Evolutionary conservation across 306 rosid species (phyloP), one percentile per base, ranked within the genome.

Genomic region (Acmispon strigosus): DNA sequence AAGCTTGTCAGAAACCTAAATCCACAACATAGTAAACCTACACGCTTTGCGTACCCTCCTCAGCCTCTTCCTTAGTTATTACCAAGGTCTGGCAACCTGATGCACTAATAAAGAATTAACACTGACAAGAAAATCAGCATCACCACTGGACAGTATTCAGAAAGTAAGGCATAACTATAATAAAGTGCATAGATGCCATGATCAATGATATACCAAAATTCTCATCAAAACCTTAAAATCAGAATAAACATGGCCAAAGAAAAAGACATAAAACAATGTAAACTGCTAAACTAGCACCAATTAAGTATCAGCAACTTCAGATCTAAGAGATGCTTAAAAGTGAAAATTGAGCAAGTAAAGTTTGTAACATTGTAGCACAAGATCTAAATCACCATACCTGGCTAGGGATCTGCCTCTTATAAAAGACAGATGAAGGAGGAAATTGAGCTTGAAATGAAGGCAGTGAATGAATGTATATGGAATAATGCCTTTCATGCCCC

Each of bases 361-460:
- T n/a, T 32, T 32, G 50, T 51, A 63, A n/a, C n/a, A n/a, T n/a
- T 32, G 15, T 55, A 39, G 29, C 50, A 60, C 6, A 42, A 62
- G 74, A 70, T 56, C 50, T 4, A 84, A 51, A 66, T 18, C 17
- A 10, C 17, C 80, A 41, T 79, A 95, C 99, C 99, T 95, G 78
- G 78, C 99, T 95, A 58, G 97, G 99, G 82, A 95, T 83, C 70
- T 89, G 97, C 70, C 91, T 85, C 77, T 84, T 80, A 32, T 81
- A 65, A 78, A 95, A 95, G 32, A 76, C 86, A 1, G 99, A 95
- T 2, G 87, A 79, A 56, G 82, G 37, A 24, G 80, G 77, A 56
- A 91, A 89, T 6, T 78, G 70, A 58, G 98, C 82, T 11, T 69
- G 77, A 78, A 76, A 91, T 4, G 97, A 84, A 0, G 97, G 99